Evolutionary conservation across 345 rosid genomes (phyloP), one percentile per base, ranked within the genome.

Genomic region (Salix suchowensis): DNA sequence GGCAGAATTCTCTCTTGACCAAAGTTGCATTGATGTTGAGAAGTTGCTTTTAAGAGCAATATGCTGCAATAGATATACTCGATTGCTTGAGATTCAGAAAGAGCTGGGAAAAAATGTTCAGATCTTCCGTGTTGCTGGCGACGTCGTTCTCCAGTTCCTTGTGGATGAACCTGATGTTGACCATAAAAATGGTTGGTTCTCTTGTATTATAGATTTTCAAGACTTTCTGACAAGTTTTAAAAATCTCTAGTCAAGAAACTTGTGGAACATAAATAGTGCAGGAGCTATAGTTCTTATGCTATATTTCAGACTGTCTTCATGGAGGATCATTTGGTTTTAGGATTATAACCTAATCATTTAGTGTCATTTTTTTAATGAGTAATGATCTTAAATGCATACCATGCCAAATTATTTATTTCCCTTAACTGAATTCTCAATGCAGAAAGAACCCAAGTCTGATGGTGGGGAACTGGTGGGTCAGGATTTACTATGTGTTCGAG

Each of bases 31-130:
- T 82, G 95, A 94, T 81, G 97, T 89, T 60, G 99, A 94, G 88
- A 91, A 88, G 83, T 79, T 96, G 87, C 87, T 94, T 72, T 88
- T 91, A 65, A 90, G 97, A 85, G 96, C 97, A 75, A 96, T 96
- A 80, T 85, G 84, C 30, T 96, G 98, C 85, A 87, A 94, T 81
- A 91, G 89, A 85, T 92, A 92, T 81, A 94, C 98, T 65, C 94
- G 96, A 40, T 88, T 96, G 77, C 94, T 94, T 79, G 97, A 92
- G 88, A 92, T 94, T 83, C 97, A 94, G 85, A 96, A 89, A 80
- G 98, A 94, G 80, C 84, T 96, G 79, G 82, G 74, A 74, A 96
- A 86, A 87, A 92, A 86, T 84, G 76, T 71, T 77, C 90, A 91
- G 74, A 86, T 94, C 65, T 88, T 77, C 84, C 91, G 87, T 77